Evolutionary conservation across 108 stramenopile species (phyloP), one percentile per base, ranked within the genome.

Genomic region (Pseudonitzschia pungens): DNA sequence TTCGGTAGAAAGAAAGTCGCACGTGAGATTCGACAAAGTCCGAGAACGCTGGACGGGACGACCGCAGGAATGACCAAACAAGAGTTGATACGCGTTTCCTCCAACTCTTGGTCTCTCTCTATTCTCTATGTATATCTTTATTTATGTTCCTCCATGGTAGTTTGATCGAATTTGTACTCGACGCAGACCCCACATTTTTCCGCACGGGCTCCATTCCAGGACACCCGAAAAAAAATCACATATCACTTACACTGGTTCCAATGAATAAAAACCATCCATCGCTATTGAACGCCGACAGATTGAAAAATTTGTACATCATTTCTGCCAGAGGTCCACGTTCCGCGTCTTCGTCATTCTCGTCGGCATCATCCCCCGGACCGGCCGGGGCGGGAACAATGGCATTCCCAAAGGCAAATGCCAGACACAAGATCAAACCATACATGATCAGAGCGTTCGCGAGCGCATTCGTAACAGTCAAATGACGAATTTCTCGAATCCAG

Each of bases 201-300:
- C 36, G n/a, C n/a, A 27, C 11, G 8, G 28, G 2, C 20, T 22
- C 54, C 0, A 21, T 10, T 26, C 2, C 9, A 24, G 26, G 2
- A 24, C 54, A 55, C 45, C 9, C 42, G 11, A 43, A 11, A 62
- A n/a, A 50, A 45, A 31, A 43, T 45, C n/a, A 50, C 29, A 45
- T 16, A 26, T 24, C 15, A 67, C 66, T 42, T 70, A 84, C 83
- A 51, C 74, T 76, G 0, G 83, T 84, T 0, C 86, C 86, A n/a
- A 87, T 74, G 55, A 87, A 87, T 9, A 87, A 58, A 50, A 80
- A 84, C 79, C 84, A 87, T 9, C 69, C 59, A 45, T 24, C 70
- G 36, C 60, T 62, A 24, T 56, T 52, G 66, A 41, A 28, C 42
- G 71, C 65, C 33, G 55, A 15, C 40, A 66, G 29, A 12, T 78